Percentiles rank a stretch among this genome's conserved stretches.
phyloP scores from a whole-genome alignment of 345 rosid genomes.

The Firmiana major region DNA sequence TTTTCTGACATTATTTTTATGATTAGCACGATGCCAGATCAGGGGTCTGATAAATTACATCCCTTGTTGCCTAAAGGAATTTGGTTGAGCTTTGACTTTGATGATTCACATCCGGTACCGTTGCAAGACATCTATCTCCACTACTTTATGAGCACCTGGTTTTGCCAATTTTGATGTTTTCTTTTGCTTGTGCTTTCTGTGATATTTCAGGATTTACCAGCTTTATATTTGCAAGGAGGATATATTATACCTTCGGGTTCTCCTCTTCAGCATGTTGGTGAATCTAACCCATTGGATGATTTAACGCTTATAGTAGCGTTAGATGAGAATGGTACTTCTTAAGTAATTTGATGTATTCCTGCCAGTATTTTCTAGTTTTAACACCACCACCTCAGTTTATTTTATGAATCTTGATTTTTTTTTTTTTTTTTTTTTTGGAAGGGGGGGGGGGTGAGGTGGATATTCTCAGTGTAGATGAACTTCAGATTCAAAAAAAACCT shows the following conservation, averaged over 20 bases:
- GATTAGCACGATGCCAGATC: constrained; percentile 47
- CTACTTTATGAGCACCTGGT: neutral
- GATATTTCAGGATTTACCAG: constrained; percentile 71
- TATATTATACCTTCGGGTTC: constrained; percentile 68
- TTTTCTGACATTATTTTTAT: constrained; percentile 5
- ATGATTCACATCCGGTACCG: constrained; percentile 81
- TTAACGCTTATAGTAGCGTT: constrained; percentile 72
- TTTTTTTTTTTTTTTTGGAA: neutral
- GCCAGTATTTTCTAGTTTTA: neutral
- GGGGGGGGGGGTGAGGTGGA: too few species aligned
- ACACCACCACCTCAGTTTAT: neutral
- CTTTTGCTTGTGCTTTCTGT: neutral
- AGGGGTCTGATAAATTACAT: constrained; percentile 43
- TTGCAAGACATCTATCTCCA: neutral
- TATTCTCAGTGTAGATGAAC: neutral
- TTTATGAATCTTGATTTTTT: neutral
- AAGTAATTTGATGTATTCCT: neutral
- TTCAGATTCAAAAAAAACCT: neutral
- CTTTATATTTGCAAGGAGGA: constrained; percentile 84
- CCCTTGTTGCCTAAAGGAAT: constrained; percentile 61
- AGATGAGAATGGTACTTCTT: constrained; percentile 68
- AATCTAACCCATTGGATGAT: constrained; percentile 61
- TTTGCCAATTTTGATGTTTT: constrained; percentile 4
- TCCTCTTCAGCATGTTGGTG: constrained; percentile 66
- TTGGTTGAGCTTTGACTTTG: constrained; percentile 79